phyloP scores from a whole-genome alignment of 106 monocot genomes.

The Apostasia shenzhenica region DNA sequence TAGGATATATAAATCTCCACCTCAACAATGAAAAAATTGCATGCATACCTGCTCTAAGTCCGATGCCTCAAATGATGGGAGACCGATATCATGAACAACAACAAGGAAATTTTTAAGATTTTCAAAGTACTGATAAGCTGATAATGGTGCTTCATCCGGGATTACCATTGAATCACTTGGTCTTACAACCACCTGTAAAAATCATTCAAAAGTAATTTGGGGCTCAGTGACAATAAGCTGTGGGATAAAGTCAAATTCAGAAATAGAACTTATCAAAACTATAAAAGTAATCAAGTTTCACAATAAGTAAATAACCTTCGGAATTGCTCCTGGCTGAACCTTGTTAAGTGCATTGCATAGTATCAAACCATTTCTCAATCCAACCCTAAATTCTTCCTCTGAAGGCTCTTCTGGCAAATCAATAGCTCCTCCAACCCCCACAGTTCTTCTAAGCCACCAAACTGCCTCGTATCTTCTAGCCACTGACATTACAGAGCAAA shows the following conservation, averaged over 20 bases:
- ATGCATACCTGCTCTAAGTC: constrained; percentile 32
- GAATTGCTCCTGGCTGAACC: constrained; percentile 72
- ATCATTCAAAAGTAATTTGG: too few relatives aligned
- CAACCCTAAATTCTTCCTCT: constrained; percentile 83
- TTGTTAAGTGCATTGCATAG: constrained; percentile 83
- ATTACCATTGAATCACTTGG: constrained; percentile 2
- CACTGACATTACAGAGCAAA: constrained; percentile 18
- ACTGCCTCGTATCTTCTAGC: constrained; percentile 78
- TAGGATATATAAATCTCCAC: too few relatives aligned
- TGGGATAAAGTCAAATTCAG: too few relatives aligned
- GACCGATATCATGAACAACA: constrained; percentile 22
- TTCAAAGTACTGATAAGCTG: constrained; percentile 51
- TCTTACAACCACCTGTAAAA: constrained; percentile 12
- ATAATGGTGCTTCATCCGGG: constrained; percentile 33
- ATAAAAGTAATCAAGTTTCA: too few relatives aligned
- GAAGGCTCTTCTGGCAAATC: constrained; percentile 84
- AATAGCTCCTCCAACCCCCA: constrained; percentile 43
- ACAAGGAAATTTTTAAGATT: constrained; percentile 47
- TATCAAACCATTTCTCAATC: constrained; percentile 71
- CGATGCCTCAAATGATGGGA: constrained; percentile 31
- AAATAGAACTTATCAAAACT: neutral
- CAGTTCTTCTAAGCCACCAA: constrained; percentile 70
- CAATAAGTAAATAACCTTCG: constrained; percentile 38
- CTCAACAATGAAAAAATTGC: too few relatives aligned
- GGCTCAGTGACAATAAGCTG: too few relatives aligned